phyloP scores from a whole-genome alignment of 768 basidiomycete genomes.

The Lentinus tigrinus region DNA sequence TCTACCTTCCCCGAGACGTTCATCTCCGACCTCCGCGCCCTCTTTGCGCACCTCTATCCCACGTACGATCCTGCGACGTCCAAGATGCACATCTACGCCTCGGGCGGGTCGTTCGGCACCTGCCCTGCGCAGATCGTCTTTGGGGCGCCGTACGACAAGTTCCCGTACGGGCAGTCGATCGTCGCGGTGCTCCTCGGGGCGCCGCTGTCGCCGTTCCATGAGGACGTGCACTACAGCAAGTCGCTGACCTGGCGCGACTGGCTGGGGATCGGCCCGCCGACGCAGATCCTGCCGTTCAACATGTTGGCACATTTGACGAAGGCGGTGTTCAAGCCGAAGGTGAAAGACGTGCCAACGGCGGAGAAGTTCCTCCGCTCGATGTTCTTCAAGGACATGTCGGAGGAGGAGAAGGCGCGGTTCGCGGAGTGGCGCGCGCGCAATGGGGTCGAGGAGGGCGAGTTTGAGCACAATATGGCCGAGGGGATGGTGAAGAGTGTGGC shows the following conservation, averaged over 20 bases:
- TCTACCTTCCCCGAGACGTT: constrained; percentile 42
- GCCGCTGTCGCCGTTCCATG: constrained; percentile 46
- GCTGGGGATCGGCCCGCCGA: constrained; percentile 44
- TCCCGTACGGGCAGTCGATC: constrained; percentile 49
- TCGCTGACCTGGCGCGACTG: constrained; percentile 48
- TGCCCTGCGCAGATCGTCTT: constrained; percentile 57
- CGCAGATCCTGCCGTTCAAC: constrained; percentile 42
- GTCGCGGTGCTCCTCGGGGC: constrained; percentile 47
- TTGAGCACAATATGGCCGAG: constrained; percentile 40
- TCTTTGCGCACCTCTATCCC: constrained; percentile 53
- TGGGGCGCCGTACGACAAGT: constrained; percentile 47
- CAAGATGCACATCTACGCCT: constrained; percentile 46
- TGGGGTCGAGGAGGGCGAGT: constrained; percentile 42
- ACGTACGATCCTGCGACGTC: constrained; percentile 20
- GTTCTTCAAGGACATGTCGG: constrained; percentile 43
- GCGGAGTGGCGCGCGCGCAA: constrained; percentile 41
- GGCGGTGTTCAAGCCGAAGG: constrained; percentile 31
- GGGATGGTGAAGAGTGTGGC: constrained; percentile 48
- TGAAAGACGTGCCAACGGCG: constrained; percentile 39
- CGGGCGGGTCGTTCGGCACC: constrained; percentile 55
- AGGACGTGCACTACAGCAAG: constrained; percentile 45
- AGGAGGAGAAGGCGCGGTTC: constrained; percentile 31
- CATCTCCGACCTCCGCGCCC: constrained; percentile 41
- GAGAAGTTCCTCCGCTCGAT: constrained; percentile 39
- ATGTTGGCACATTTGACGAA: constrained; percentile 34